Conservation (phyloP, 305 asterid genomes). For the Solanum hybrid region DNA sequence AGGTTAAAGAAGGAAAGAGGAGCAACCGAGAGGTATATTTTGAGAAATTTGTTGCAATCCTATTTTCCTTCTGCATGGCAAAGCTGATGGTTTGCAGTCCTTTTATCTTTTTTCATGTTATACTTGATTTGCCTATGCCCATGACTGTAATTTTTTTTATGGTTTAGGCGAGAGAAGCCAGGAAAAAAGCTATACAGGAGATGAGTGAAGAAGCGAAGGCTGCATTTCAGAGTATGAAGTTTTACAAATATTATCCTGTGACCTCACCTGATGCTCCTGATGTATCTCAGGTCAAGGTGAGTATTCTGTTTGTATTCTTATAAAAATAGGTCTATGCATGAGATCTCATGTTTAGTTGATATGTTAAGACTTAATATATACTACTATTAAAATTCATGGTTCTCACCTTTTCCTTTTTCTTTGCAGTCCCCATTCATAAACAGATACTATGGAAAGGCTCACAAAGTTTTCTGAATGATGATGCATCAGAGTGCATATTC, state of each 20-base stretch:
- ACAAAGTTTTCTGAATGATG: slow-evolving; percentile 33
- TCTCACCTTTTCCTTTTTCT: not conserved
- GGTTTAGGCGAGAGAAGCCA: slow-evolving; percentile 62
- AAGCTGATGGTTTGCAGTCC: not conserved
- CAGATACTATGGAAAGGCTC: slow-evolving; percentile 78
- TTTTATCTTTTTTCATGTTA: not conserved
- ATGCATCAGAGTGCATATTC: not conserved
- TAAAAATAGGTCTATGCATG: not conserved
- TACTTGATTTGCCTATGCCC: not conserved
- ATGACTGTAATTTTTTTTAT: not conserved
- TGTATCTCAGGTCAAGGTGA: slow-evolving; percentile 61
- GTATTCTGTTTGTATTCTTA: not conserved
- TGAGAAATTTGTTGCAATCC: not conserved
- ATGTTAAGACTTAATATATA: not conserved
- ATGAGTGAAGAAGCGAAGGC: slow-evolving; percentile 55
- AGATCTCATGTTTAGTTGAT: not conserved
- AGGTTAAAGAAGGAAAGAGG: slow-evolving; percentile 63
- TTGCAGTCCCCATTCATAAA: slow-evolving; percentile 66
- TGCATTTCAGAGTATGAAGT: slow-evolving; percentile 56
- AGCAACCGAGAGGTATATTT: slow-evolving; percentile 62
- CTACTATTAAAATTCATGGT: not conserved
- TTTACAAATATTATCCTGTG: slow-evolving; percentile 73
- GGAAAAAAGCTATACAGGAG: slow-evolving; percentile 60
- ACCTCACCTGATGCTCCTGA: slow-evolving; percentile 59
- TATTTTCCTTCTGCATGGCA: not conserved